Conservation (phyloP, 257 asterid genomes). For the Capsicum rhomboideum region DNA sequence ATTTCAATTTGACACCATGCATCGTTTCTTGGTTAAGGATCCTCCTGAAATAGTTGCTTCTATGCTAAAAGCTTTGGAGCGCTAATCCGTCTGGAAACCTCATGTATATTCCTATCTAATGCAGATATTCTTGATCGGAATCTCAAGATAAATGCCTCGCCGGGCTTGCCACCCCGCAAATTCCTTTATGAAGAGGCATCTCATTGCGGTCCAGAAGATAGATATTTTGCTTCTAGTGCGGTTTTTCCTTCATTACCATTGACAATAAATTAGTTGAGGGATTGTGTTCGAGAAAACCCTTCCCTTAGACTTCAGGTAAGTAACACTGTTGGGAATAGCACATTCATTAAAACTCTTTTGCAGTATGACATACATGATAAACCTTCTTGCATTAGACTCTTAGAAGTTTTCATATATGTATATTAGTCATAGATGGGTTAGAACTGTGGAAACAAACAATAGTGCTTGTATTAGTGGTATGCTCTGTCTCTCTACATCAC, state of each 20-base stretch:
- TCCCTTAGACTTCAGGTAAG: conserved; percentile 57
- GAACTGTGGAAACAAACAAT: too few relatives aligned
- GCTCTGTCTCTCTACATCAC: too few relatives aligned
- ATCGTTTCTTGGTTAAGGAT: not conserved
- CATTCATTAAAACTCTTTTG: not conserved
- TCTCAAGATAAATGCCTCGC: conserved; percentile 25
- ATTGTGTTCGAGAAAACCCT: conserved; percentile 55
- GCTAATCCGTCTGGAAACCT: not conserved
- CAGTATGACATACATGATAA: not conserved
- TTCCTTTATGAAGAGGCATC: conserved; percentile 36
- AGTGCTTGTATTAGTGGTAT: too few relatives aligned
- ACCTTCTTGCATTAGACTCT: not conserved
- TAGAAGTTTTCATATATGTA: not conserved
- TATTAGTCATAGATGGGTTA: not conserved
- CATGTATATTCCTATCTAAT: not conserved
- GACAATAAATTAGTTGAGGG: conserved; percentile 71
- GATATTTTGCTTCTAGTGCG: conserved; percentile 48
- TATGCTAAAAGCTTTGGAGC: not conserved
- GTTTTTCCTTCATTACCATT: conserved; percentile 75
- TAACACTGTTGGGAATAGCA: not conserved
- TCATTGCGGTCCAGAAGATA: conserved; percentile 35
- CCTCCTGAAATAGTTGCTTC: not conserved
- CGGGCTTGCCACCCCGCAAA: conserved; percentile 28
- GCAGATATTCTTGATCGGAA: conserved; percentile 41
- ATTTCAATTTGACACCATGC: not conserved